Conservation (phyloP, 441 rosid species). For the Pelargonium cotyledonis region DNA sequence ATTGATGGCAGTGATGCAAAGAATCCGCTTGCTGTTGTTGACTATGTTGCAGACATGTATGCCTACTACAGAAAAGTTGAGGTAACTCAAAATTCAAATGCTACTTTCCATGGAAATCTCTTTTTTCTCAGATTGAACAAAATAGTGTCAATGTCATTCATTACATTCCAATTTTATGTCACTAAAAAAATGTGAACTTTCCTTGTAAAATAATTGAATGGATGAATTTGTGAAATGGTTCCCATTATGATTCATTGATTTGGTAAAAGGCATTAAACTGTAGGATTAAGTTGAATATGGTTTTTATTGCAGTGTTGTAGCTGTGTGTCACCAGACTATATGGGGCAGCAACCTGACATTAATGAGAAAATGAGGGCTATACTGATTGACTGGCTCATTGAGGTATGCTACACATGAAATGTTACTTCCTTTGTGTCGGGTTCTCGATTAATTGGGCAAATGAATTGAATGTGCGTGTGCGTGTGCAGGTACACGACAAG, state of each 20-base stretch:
- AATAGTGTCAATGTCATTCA: too few species aligned
- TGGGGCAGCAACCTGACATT: slow-evolving; percentile 24
- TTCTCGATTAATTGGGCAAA: background rate
- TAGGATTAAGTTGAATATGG: background rate
- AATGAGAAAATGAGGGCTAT: slow-evolving; percentile 29
- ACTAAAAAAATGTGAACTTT: too few species aligned
- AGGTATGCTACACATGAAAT: slow-evolving; percentile 10
- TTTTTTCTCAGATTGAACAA: background rate
- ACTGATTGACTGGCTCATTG: slow-evolving; percentile 27
- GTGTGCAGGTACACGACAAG: slow-evolving; percentile 77
- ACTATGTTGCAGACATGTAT: slow-evolving; percentile 23
- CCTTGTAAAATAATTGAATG: background rate
- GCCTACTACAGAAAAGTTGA: slow-evolving; percentile 20
- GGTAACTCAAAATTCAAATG: slow-evolving; percentile 9
- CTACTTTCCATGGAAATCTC: background rate
- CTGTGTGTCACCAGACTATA: slow-evolving; percentile 22
- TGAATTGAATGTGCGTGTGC: background rate
- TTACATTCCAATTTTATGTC: too few species aligned
- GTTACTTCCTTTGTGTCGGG: background rate
- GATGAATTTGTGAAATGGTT: background rate
- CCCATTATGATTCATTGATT: too few species aligned
- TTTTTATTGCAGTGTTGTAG: slow-evolving; percentile 15
- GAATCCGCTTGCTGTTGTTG: slow-evolving; percentile 25
- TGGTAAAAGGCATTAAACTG: background rate
- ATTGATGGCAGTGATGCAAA: slow-evolving; percentile 23